Percentiles rank a stretch among this genome's conserved stretches.
phyloP scores from a whole-genome alignment of 768 basidiomycete genomes.

The Ramaria rubella region DNA sequence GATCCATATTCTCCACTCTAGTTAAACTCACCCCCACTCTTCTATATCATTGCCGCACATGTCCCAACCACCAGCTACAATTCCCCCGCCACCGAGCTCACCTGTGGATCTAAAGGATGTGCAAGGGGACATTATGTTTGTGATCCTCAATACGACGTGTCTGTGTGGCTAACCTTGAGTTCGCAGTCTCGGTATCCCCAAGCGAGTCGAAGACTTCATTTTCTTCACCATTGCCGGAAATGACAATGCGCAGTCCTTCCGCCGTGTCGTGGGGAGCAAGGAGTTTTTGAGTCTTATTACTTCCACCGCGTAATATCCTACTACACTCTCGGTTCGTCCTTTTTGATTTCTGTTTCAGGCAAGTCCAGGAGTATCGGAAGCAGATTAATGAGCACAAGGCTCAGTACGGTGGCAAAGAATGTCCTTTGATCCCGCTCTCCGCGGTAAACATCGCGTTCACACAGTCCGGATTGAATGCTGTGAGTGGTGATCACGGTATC shows the following conservation, averaged over 20 bases:
- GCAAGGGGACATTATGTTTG: constrained; percentile 16
- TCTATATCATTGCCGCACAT: too few relatives aligned
- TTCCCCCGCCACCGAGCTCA: background rate
- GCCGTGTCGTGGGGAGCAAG: constrained; percentile 27
- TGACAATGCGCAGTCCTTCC: constrained; percentile 35
- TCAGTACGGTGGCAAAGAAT: constrained; percentile 14
- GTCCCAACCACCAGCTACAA: too few relatives aligned
- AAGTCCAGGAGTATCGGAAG: background rate
- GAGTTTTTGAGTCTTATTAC: constrained; percentile 40
- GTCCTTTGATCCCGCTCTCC: constrained; percentile 31
- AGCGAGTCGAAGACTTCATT: constrained; percentile 44
- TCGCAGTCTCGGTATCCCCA: constrained; percentile 44
- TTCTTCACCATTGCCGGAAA: constrained; percentile 48
- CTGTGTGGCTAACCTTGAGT: background rate
- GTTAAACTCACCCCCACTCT: too few relatives aligned
- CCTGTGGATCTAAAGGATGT: constrained; percentile 11
- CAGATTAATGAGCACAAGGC: background rate
- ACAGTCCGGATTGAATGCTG: constrained; percentile 36
- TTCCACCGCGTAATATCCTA: constrained; percentile 35
- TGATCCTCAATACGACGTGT: background rate
- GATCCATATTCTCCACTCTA: too few relatives aligned
- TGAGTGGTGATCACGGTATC: background rate
- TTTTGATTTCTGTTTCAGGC: background rate
- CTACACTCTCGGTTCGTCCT: background rate
- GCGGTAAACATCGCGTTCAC: constrained; percentile 53